These are phyloP conservation scores for Periconia macrospinosa DNA, from an alignment of 2,329 filamentous ascomycete species.

Conservation along the genomic window DNA sequence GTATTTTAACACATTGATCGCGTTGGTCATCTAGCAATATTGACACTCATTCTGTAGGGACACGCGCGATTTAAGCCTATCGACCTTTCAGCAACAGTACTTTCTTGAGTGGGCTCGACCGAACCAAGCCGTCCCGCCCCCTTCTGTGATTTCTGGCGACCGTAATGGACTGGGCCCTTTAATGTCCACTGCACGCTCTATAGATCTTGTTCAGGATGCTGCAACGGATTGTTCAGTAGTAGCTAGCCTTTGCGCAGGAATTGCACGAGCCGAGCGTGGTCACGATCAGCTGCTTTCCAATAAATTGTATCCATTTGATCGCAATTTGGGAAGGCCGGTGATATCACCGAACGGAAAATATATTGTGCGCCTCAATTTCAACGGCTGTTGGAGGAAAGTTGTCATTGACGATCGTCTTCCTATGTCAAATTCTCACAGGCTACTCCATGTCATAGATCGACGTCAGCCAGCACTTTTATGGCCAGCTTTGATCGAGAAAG, in stretches of 20 bases:
- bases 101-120: slow-evolving; percentile 85
- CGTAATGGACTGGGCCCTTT: slow-evolving; percentile 45
- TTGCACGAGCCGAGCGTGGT: slow-evolving; percentile 69
- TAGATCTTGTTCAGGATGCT: slow-evolving; percentile 92
- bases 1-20: slow-evolving; percentile 3
- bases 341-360: slow-evolving; percentile 85
- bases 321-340: slow-evolving; percentile 55
- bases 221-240: slow-evolving; percentile 97
- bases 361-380: slow-evolving; percentile 90
- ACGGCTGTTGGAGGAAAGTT: slow-evolving; percentile 86
- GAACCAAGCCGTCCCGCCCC: slow-evolving; percentile 62
- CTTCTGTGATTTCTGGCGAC: slow-evolving; percentile 39
- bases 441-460: slow-evolving; percentile 85
- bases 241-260: slow-evolving; percentile 84
- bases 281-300: slow-evolving; percentile 69
- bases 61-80: slow-evolving; percentile 69
- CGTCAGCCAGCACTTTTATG: slow-evolving; percentile 81
- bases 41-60: slow-evolving; percentile 58
- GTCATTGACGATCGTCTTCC: slow-evolving; percentile 88
- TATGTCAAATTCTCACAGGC: slow-evolving; percentile 70
- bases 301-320: slow-evolving; percentile 75
- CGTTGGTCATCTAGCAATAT: background rate
- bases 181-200: slow-evolving; percentile 61
- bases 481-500: slow-evolving; percentile 93
- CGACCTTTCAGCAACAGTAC: slow-evolving; percentile 70